Conservation (phyloP, 2,329 filamentous ascomycete genomes). For the Tolypocladium inflatum region DNA sequence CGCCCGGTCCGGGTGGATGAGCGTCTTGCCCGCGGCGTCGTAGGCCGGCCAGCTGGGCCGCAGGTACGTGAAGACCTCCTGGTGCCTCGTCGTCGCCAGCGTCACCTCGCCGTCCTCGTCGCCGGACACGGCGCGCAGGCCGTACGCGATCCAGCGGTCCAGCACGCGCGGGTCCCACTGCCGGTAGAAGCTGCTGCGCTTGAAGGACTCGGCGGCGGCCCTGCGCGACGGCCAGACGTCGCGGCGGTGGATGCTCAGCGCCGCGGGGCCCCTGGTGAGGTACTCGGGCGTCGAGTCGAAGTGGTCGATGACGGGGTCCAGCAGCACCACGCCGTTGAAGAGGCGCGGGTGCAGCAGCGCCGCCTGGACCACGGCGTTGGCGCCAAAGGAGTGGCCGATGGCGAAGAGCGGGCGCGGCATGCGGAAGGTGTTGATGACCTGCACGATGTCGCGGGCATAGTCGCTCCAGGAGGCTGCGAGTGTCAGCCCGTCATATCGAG, state of each 20-base stretch:
- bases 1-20: conserved; percentile 29
- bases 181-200: conserved; percentile 60
- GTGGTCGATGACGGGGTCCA: conserved; percentile 72
- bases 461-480: conserved; percentile 71
- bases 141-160: conserved; percentile 50
- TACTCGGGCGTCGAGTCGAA: conserved; percentile 28
- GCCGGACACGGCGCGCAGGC: conserved; percentile 54
- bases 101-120: conserved; percentile 45
- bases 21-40: conserved; percentile 22
- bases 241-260: conserved; percentile 60
- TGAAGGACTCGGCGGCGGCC: conserved; percentile 58
- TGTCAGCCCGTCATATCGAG: neutral
- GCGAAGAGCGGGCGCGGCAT: conserved; percentile 72
- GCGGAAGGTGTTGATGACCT: conserved; percentile 79
- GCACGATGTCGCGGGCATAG: conserved; percentile 72
- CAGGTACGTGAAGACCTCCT: conserved; percentile 67
- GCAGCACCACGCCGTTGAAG: conserved; percentile 61
- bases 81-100: conserved; percentile 73
- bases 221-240: conserved; percentile 73
- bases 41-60: conserved; percentile 46
- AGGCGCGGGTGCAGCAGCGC: conserved; percentile 73
- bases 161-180: conserved; percentile 76
- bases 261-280: conserved; percentile 31
- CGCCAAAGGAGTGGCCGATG: conserved; percentile 85
- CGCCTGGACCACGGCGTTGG: conserved; percentile 60